Evolutionary conservation across 78 protist genomes (phyloP).

Genomic region (Chrysochromulina tobinii): DNA sequence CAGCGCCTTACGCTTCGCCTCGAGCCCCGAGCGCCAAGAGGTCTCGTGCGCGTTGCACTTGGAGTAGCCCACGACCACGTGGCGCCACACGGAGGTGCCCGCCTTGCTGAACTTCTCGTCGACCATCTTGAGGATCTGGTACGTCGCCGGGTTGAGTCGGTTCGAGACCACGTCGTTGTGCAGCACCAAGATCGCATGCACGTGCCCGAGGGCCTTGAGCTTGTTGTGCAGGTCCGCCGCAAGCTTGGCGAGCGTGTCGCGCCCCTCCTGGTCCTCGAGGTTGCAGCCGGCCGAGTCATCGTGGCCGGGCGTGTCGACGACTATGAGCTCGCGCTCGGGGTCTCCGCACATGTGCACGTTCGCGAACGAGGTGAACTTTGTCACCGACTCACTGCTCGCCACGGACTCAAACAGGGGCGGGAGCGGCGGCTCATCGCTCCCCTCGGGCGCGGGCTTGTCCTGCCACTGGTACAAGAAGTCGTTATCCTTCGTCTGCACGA

Average conservation of each 20-base stretch:
- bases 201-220: background rate
- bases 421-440: too few species aligned
- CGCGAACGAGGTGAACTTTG: background rate
- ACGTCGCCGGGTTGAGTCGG: slow-evolving; percentile 27
- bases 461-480: background rate
- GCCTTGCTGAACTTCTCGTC: background rate
- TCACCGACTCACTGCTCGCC: background rate
- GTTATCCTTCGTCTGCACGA: background rate
- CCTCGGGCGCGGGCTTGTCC: background rate
- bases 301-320: slow-evolving; percentile 18
- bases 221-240: slow-evolving; percentile 23
- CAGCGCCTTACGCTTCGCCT: background rate
- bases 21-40: background rate
- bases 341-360: background rate
- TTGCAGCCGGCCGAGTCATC: background rate
- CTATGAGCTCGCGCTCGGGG: background rate
- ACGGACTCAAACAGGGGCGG: background rate
- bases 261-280: background rate
- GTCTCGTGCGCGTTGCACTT: slow-evolving; percentile 10
- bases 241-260: background rate
- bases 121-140: slow-evolving; percentile 14
- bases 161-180: background rate
- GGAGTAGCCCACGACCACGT: background rate
- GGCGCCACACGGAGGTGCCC: background rate
- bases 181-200: background rate